A percentile compares a stretch with the other conserved stretches of the same genome.
These are phyloP conservation scores for Neoboletus brunneissimus DNA, from an alignment of 768 basidiomycete genomes.

Conservation along the genomic window DNA sequence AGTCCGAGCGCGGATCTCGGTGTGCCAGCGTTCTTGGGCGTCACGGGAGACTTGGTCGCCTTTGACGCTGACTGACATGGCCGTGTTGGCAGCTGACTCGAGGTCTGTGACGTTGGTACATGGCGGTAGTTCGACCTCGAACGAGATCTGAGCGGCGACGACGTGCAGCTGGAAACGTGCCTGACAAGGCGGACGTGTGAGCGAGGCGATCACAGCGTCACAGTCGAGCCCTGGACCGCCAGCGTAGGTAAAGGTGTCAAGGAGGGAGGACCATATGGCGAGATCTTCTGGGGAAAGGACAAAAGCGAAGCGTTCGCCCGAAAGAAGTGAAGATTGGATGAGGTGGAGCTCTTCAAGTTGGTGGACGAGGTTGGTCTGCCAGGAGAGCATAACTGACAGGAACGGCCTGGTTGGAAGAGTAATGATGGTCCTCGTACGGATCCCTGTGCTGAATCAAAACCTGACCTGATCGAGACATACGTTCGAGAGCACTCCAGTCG, in stretches of 20 bases:
- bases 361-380: constrained; percentile 4
- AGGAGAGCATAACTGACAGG: neutral
- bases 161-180: constrained; percentile 37
- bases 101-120: constrained; percentile 5
- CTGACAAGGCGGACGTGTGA: constrained; percentile 19
- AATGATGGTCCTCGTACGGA: no score
- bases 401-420: neutral
- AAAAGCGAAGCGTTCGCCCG: constrained; percentile 52
- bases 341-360: constrained; percentile 56
- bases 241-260: constrained; percentile 12
- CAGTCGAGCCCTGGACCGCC: neutral
- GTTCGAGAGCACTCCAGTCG: no score
- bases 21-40: constrained; percentile 51
- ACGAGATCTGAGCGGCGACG: constrained; percentile 30
- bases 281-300: constrained; percentile 35
- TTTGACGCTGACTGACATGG: constrained; percentile 37
- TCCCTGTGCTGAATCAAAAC: no score
- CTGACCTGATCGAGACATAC: no score
- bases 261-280: constrained; percentile 29
- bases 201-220: neutral
- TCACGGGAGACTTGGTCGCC: constrained; percentile 45
- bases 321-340: constrained; percentile 60
- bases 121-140: constrained; percentile 35
- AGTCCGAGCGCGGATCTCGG: constrained; percentile 35
- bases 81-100: neutral